Conservation (phyloP, 108 stramenopile species). For the Epipyxis sp. region DNA sequence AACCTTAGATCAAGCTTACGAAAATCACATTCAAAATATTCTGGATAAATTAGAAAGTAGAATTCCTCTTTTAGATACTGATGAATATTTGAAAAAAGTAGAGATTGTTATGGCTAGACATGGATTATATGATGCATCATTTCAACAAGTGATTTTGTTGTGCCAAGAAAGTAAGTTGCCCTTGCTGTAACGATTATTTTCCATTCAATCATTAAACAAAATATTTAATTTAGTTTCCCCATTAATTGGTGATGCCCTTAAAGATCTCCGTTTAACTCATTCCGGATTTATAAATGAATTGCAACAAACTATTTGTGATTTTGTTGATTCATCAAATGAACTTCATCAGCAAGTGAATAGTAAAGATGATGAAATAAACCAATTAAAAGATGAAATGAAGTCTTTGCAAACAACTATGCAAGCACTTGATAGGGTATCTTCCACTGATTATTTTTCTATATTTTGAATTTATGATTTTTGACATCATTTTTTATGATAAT, state of each 20-base stretch:
- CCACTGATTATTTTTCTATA: too few species aligned
- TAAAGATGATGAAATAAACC: too few species aligned
- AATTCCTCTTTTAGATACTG: not conserved
- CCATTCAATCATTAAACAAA: too few species aligned
- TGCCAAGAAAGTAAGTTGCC: constrained; percentile 9
- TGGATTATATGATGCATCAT: constrained; percentile 27
- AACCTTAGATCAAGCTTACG: constrained; percentile 9
- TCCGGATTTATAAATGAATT: constrained; percentile 20
- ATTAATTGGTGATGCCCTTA: not conserved
- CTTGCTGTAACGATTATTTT: not conserved
- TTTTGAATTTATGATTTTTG: too few species aligned
- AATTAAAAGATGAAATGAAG: too few species aligned
- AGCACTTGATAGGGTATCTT: too few species aligned
- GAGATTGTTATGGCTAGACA: constrained; percentile 33
- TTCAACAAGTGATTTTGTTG: constrained; percentile 14
- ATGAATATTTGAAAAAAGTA: not conserved
- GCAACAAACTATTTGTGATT: not conserved
- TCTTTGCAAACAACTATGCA: too few species aligned
- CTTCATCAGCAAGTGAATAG: too few species aligned
- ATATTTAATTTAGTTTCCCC: not conserved
- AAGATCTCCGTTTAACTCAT: not conserved
- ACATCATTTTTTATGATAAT: constrained; percentile 11
- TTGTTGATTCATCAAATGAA: too few species aligned
- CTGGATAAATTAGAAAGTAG: constrained; percentile 4
- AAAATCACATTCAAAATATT: constrained; percentile 14